phyloP scores from a whole-genome alignment of 352 stramenopile species.

The Phytophthora pisi region DNA sequence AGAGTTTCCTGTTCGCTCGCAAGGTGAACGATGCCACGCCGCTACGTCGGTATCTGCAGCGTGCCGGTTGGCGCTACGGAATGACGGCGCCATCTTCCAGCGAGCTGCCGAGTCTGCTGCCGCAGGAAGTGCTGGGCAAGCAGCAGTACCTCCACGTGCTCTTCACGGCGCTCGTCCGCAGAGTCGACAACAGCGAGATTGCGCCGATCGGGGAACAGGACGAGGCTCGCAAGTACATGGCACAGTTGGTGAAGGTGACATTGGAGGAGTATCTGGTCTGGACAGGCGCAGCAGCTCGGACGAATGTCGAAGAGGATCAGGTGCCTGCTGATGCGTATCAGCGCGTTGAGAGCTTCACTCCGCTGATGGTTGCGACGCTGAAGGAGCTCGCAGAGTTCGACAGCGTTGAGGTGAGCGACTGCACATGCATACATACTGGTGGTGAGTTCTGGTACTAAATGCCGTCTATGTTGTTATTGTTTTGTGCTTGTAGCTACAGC shows the following conservation, averaged over 20 bases:
- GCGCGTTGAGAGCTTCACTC: constrained; percentile 58
- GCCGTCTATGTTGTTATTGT: neutral
- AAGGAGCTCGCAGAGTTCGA: constrained; percentile 57
- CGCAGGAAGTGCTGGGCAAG: constrained; percentile 81
- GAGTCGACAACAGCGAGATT: constrained; percentile 39
- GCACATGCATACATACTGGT: neutral
- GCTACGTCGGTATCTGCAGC: constrained; percentile 54
- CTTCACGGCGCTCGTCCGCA: constrained; percentile 33
- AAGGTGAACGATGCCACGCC: constrained; percentile 75
- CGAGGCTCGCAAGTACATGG: constrained; percentile 72
- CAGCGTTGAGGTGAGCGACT: constrained; percentile 50
- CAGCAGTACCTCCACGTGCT: constrained; percentile 78
- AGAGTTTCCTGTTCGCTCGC: constrained; percentile 74
- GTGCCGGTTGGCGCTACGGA: constrained; percentile 59
- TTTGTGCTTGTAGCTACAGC: constrained; percentile 50
- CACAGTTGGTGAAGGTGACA: constrained; percentile 61
- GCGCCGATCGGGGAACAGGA: constrained; percentile 52
- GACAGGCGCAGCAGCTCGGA: constrained; percentile 34
- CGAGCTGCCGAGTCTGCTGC: constrained; percentile 70
- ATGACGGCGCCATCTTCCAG: constrained; percentile 37
- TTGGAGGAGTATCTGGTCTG: constrained; percentile 74
- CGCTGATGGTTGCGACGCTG: constrained; percentile 60
- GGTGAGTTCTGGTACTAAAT: neutral
- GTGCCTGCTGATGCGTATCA: constrained; percentile 55
- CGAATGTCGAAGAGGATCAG: constrained; percentile 23